These are phyloP conservation scores for Pythium dissotocum DNA, from an alignment of 352 stramenopile species.

Conservation along the genomic window DNA sequence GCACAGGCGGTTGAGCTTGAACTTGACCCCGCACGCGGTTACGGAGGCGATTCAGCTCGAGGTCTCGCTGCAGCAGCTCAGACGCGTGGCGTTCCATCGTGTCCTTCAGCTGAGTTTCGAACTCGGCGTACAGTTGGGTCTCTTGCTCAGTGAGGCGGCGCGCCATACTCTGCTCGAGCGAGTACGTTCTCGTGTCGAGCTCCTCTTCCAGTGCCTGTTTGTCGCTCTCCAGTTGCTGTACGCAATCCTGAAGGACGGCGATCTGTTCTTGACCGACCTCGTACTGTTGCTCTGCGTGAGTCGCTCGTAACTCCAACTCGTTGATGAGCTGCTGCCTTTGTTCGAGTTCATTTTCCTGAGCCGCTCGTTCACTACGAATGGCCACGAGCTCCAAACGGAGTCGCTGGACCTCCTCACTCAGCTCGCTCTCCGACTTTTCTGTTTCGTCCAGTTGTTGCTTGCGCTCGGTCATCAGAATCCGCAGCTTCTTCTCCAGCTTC, in stretches of 20 bases:
- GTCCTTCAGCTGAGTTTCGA: slow-evolving; percentile 36
- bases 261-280: slow-evolving; percentile 18
- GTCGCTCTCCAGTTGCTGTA: slow-evolving; percentile 19
- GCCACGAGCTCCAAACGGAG: slow-evolving; percentile 9
- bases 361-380: background rate
- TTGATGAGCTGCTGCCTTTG: background rate
- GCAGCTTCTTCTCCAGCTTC: slow-evolving; percentile 58
- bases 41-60: slow-evolving; percentile 21
- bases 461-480: slow-evolving; percentile 34
- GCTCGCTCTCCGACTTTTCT: slow-evolving; percentile 13
- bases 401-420: slow-evolving; percentile 24
- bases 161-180: slow-evolving; percentile 37
- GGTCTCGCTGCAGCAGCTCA: slow-evolving; percentile 35
- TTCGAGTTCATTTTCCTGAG: slow-evolving; percentile 5
- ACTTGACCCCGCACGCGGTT: background rate
- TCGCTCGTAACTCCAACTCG: background rate
- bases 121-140: slow-evolving; percentile 36
- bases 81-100: slow-evolving; percentile 44
- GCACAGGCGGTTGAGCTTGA: background rate
- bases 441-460: slow-evolving; percentile 27
- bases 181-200: slow-evolving; percentile 21
- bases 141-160: slow-evolving; percentile 38
- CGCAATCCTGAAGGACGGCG: slow-evolving; percentile 17
- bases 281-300: background rate
- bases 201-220: slow-evolving; percentile 16